phyloP scores from a whole-genome alignment of 148 eudicot genomes.

The Cornus florida region DNA sequence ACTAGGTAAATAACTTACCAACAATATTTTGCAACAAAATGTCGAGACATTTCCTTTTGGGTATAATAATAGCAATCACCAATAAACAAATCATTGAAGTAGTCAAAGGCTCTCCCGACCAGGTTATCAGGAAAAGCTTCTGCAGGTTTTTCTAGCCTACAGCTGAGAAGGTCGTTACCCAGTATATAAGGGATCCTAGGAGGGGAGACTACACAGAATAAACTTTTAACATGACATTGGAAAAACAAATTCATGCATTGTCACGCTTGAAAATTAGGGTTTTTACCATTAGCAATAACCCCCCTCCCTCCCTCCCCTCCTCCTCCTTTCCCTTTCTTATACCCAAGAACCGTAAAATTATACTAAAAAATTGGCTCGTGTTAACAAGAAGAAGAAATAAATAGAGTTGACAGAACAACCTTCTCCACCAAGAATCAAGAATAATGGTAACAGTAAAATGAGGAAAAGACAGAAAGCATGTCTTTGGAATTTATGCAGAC shows the following conservation, averaged over 20 bases:
- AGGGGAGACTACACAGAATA: too few species aligned
- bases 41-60: too few species aligned
- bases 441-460: background rate
- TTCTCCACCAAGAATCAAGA: background rate
- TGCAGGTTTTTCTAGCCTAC: background rate
- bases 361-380: background rate
- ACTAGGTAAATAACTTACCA: background rate
- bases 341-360: too few species aligned
- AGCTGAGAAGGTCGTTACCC: too few species aligned
- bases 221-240: too few species aligned
- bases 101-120: background rate
- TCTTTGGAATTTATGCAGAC: background rate
- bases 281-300: too few species aligned
- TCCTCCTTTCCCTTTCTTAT: too few species aligned
- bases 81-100: background rate
- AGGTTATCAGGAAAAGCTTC: background rate
- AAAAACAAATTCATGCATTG: too few species aligned
- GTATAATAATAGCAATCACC: background rate
- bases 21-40: background rate
- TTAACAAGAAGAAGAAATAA: background rate
- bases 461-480: slow-evolving; percentile 1
- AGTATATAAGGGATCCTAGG: too few species aligned
- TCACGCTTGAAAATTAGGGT: background rate
- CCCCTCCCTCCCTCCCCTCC: too few species aligned
- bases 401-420: background rate